phyloP scores from a whole-genome alignment of 2,329 filamentous ascomycete species.

The Cadophora malorum region DNA sequence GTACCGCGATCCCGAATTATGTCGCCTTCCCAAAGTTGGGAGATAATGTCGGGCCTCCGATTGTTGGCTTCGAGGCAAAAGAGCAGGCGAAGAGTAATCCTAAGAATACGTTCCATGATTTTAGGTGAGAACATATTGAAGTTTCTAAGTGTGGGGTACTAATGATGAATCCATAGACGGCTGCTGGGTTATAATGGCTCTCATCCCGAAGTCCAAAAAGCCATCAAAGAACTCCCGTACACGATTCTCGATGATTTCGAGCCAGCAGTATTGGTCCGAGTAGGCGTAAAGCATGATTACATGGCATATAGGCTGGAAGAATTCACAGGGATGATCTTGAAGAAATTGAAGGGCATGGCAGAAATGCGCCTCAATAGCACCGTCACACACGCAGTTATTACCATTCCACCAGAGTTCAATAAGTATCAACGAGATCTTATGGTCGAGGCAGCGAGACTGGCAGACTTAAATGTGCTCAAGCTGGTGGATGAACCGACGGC shows the following conservation, averaged over 20 bases:
- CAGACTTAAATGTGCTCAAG: not conserved
- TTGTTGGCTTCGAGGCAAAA: not conserved
- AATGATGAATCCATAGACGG: not conserved
- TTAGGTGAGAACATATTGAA: too few species aligned
- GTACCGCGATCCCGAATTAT: not conserved
- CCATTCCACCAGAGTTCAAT: not conserved
- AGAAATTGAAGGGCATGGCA: not conserved
- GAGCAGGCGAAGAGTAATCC: not conserved
- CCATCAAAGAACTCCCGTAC: not conserved
- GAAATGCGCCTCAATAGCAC: not conserved
- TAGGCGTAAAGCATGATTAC: not conserved
- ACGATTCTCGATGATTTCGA: not conserved
- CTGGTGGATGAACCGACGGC: not conserved
- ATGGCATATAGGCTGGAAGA: not conserved
- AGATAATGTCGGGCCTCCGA: not conserved
- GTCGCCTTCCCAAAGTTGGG: not conserved
- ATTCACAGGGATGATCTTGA: not conserved
- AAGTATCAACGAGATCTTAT: not conserved
- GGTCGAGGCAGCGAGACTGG: not conserved
- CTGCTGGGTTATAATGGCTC: not conserved
- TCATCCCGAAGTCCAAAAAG: not conserved
- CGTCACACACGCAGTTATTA: not conserved
- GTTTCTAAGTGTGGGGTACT: too few species aligned
- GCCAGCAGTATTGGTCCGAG: not conserved
- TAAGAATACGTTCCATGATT: not conserved